These are phyloP conservation scores for Trichophyton schoenleinii DNA, from an alignment of 2,329 filamentous ascomycete genomes.

Conservation along the genomic window DNA sequence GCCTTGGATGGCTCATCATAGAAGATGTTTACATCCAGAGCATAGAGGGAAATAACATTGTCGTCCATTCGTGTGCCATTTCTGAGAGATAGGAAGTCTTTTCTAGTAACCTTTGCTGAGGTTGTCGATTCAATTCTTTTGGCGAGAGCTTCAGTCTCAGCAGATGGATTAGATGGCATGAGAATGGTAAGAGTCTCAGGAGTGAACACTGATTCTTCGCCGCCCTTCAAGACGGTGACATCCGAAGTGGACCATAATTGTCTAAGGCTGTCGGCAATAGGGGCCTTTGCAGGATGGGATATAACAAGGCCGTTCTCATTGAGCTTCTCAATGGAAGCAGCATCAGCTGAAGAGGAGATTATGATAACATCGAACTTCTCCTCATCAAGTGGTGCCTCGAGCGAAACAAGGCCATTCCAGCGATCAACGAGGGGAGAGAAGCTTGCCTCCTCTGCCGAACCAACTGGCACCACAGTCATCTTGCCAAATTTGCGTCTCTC, in stretches of 20 bases:
- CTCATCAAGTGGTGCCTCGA: not conserved
- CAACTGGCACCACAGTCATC: conserved; percentile 1
- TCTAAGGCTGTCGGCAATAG: not conserved
- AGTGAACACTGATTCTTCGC: not conserved
- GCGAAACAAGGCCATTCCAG: conserved; percentile 5
- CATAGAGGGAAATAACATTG: conserved; percentile 13
- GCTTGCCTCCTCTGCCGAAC: not conserved
- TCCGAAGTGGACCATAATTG: conserved; percentile 3
- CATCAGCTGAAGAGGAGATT: not conserved
- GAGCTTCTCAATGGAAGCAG: not conserved
- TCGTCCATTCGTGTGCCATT: conserved; percentile 6
- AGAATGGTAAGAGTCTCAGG: conserved; percentile 4
- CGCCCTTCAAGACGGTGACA: not conserved
- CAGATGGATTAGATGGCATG: conserved; percentile 5
- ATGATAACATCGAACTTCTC: conserved; percentile 7
- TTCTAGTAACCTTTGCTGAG: conserved; percentile 1
- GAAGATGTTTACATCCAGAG: conserved; percentile 14
- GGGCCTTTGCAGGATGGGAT: not conserved
- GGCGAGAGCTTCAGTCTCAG: conserved; percentile 7
- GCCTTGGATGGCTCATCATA: conserved; percentile 11
- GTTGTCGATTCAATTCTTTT: conserved; percentile 5
- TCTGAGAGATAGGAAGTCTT: conserved; percentile 7
- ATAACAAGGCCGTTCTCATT: conserved; percentile 6
- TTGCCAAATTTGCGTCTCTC: conserved; percentile 7
- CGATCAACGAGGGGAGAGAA: conserved; percentile 4